Evolutionary conservation across 768 basidiomycete genomes (phyloP), one percentile per base, ranked within the genome.

Genomic region (Phaeotremella skinneri): DNA sequence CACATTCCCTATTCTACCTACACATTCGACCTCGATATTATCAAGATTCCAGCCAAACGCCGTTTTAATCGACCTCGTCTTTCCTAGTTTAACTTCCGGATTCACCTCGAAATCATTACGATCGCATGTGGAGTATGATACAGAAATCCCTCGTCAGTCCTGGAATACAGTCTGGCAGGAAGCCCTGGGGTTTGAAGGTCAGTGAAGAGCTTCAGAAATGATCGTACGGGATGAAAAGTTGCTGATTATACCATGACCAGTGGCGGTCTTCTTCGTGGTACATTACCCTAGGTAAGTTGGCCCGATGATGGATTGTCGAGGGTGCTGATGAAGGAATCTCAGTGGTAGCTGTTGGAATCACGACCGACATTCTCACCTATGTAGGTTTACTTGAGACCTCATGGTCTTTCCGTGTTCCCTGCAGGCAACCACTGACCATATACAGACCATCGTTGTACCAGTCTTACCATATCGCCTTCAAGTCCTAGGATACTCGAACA

Each of bases 381-480:
- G 70, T 72, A 41, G 48, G 66, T 56, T 7, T 3, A 13, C 43
- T 50, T 26, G 29, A 31, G 23, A 49, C 55, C n/a, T 32, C 23
- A 26, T 30, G 7, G 17, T 3, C 1, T 9, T 16, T 0, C 31
- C 29, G n/a, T 45, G 6, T 21, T 21, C 14, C n/a, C 20, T 11
- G 29, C 11, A 4, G 14, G 27, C 17, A 21, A 45, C 16, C 17
- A 17, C 39, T 53, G 41, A 27, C 34, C 26, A 11, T 25, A 4
- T 30, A 4, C 45, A 72, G 70, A 63, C 58, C 21, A 72, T 72
- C 27, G 65, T 74, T 25, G 66, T 74, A 6, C 72, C 72, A 6
- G 64, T 74, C 34, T 31, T 74, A 29, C 72, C 72, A 7, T 74
- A 64, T 32, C 63, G 70, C 2, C 57, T 73, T 4, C 62, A 69